Base-by-base conservation (phyloP, 2,329 filamentous ascomycete species). In the Periconia sp. region DNA sequence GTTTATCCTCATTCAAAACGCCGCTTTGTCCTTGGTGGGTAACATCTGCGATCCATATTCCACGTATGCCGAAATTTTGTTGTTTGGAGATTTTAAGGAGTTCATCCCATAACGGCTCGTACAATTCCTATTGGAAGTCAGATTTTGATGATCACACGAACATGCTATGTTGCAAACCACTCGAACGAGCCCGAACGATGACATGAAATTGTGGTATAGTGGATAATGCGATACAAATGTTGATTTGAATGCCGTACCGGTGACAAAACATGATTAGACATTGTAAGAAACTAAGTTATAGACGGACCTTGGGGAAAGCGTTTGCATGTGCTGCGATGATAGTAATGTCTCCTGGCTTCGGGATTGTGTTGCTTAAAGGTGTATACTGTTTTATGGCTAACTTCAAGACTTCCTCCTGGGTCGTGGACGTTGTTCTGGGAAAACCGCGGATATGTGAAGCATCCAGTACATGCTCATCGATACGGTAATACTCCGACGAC, bases 1-100 rank as follows among this genome's bases (percentile, higher is more conserved):
- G 77, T 11, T 81, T 79, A 41, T 80, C 70, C 73, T 92, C 88
- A 71, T 97, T 97, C 41, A 95, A 69, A 11, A 90, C 77, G 40
- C 88, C 85, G 69, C 90, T 95, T 64, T 85, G 80, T 35, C 92
- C 92, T 77, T 97, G 90, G 69, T 91, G 87, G 30, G 90, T 86
- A n/a, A 89, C 85, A 75, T 97, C 93, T 57, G 91, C 87, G 63
- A 96, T 94, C 89, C 90, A 96, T 62, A 97, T 92, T 57, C 84
- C 81, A 53, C 91, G 84, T 63, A 97, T 90, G 2, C 82, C 80
- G 63, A 95, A 84, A 17, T 85, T 86, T 52, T 81, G 77, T 14
- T 74, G 69, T 59, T 82, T 81, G 6, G 86, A 77, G 17, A 80
- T 77, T 17, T 79, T 74, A 61, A 89, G 79, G 1, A 97, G 78